phyloP scores from a whole-genome alignment of 2,329 filamentous ascomycete genomes.

The Pseudogymnoascus sp. region DNA sequence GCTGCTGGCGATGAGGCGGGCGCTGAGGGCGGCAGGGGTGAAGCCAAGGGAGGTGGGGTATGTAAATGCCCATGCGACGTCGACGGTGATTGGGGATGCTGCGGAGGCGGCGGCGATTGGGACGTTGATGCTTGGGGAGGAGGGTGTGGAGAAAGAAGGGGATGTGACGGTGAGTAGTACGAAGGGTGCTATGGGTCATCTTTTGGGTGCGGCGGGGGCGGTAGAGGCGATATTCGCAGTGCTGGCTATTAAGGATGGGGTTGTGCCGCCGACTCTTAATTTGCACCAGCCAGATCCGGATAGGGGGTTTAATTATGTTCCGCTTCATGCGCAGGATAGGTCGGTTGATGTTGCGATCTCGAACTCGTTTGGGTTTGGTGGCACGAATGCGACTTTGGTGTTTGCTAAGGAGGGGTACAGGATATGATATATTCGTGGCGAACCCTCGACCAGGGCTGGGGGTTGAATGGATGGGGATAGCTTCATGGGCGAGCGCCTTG shows the following conservation, averaged over 20 bases:
- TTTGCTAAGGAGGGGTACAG: constrained; percentile 39
- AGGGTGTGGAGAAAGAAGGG: constrained; percentile 51
- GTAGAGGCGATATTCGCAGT: constrained; percentile 83
- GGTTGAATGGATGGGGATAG: background rate
- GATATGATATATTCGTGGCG: background rate
- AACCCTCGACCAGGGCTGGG: background rate
- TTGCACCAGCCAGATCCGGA: constrained; percentile 55
- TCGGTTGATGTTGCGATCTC: constrained; percentile 67
- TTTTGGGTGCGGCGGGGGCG: constrained; percentile 84
- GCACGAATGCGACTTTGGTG: constrained; percentile 85
- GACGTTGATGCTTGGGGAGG: constrained; percentile 62
- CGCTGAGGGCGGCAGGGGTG: constrained; percentile 63
- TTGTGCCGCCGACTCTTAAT: constrained; percentile 81
- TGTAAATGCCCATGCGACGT: constrained; percentile 91
- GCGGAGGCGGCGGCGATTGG: constrained; percentile 83
- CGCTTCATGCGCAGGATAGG: constrained; percentile 60
- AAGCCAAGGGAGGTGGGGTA: constrained; percentile 70
- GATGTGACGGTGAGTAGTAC: constrained; percentile 83
- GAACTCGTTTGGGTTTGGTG: constrained; percentile 97
- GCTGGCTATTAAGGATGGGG: constrained; percentile 64
- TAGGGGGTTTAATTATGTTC: constrained; percentile 71
- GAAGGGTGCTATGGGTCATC: constrained; percentile 85
- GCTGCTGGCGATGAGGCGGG: constrained; percentile 73
- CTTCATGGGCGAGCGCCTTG: background rate
- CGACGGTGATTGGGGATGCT: constrained; percentile 73